A percentile compares a stretch with the other conserved stretches of the same genome.
Conservation (phyloP, 345 rosid species). For the Linum trigynum region DNA sequence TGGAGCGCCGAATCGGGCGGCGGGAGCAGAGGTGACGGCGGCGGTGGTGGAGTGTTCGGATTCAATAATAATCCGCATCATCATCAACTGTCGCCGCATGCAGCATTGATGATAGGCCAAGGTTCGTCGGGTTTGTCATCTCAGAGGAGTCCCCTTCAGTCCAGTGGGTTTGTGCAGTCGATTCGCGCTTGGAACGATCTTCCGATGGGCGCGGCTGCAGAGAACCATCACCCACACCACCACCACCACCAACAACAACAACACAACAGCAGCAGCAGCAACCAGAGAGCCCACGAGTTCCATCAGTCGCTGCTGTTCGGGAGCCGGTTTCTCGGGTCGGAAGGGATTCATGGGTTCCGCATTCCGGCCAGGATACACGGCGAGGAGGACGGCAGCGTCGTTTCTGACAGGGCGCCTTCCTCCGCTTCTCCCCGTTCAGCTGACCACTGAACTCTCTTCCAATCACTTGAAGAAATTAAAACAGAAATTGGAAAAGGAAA, state of each 20-base stretch:
- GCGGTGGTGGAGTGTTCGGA: background rate
- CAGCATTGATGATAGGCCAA: slow-evolving; percentile 26
- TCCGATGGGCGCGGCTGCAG: slow-evolving; percentile 19
- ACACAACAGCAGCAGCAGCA: background rate
- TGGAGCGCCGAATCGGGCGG: slow-evolving; percentile 3
- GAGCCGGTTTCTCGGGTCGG: slow-evolving; percentile 34
- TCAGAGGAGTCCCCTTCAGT: slow-evolving; percentile 84
- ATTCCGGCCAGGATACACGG: slow-evolving; percentile 45
- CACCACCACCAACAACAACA: background rate
- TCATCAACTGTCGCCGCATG: slow-evolving; percentile 16
- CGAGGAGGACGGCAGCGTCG: slow-evolving; percentile 30
- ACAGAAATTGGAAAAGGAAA: too few relatives aligned
- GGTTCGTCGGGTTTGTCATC: slow-evolving; percentile 21
- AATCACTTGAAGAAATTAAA: too few relatives aligned
- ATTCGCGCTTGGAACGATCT: slow-evolving; percentile 52
- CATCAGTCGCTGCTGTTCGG: slow-evolving; percentile 37
- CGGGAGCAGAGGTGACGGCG: background rate
- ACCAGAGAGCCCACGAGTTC: slow-evolving; percentile 39
- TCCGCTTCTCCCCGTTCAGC: slow-evolving; percentile 41
- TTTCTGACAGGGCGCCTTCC: slow-evolving; percentile 33
- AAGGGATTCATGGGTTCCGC: slow-evolving; percentile 43
- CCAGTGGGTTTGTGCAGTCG: slow-evolving; percentile 46
- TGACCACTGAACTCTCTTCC: background rate
- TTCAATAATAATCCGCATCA: slow-evolving; percentile 13
- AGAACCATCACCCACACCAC: background rate